phyloP scores from a whole-genome alignment of 2,329 filamentous ascomycete genomes.

The Lecanicillium sp. region DNA sequence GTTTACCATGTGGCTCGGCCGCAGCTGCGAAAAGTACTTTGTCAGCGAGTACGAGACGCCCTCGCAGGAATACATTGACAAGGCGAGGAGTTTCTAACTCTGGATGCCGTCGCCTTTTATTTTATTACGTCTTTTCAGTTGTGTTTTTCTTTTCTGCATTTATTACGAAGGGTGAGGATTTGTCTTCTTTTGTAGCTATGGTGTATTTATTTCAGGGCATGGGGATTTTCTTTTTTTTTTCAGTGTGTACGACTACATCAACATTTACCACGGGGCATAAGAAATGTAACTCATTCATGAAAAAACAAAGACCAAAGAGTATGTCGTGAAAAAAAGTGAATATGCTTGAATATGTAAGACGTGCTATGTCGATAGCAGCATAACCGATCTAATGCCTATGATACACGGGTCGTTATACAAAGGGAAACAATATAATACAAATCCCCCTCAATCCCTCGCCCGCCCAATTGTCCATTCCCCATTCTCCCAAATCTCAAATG shows the following conservation, averaged over 20 bases:
- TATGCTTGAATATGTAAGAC: no score
- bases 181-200: background rate
- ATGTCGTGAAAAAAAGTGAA: no score
- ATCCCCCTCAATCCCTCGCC: background rate
- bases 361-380: no score
- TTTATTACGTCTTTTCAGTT: background rate
- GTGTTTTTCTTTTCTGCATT: background rate
- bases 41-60: conserved; percentile 68
- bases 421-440: conserved; percentile 2
- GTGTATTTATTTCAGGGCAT: background rate
- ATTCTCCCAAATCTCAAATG: background rate
- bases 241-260: background rate
- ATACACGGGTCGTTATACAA: no score
- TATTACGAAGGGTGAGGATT: background rate
- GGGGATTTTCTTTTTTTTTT: background rate
- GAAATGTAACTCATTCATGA: no score
- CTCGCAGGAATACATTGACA: conserved; percentile 64
- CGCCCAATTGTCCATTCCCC: conserved; percentile 1
- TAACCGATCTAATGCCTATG: no score
- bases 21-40: conserved; percentile 73
- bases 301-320: no score
- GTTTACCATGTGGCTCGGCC: conserved; percentile 78
- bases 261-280: no score
- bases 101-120: background rate
- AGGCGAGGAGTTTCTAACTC: conserved; percentile 45